Evolutionary conservation across 306 rosid species (phyloP), one percentile per base, ranked within the genome.

Genomic region (Malus sieversii): DNA sequence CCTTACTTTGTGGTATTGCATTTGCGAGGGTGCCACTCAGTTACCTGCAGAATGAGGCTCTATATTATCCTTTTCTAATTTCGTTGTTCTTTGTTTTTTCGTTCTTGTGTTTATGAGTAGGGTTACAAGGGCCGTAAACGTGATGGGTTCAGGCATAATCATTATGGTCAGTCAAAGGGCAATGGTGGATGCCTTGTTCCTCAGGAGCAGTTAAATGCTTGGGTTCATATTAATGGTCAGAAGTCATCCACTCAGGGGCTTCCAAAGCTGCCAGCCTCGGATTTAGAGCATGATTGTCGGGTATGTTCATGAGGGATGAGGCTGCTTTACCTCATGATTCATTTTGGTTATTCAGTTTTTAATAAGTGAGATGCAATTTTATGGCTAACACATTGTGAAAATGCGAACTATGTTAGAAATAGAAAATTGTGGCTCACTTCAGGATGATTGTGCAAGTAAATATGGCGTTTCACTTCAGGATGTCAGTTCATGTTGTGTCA

Each of bases 161-260:
- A 58, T 19, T 29, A 35, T 70, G 67, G 71, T 46, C 71, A 63
- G 42, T 79, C 75, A 16, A 88, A 73, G 68, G 80, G 83, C 66
- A 82, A 27, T 74, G 82, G 75, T 23, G 87, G 86, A 53, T 83
- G 84, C 86, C 82, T 80, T 80, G 96, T 90, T 74, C 90, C 89
- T 51, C 88, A 88, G 77, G 92, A 88, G 78, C 89, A 90, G 85
- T 79, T 90, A 73, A 86, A 86, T 86, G 96, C 96, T 76, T 90
- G 92, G 96, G 71, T 78, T 55, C 85, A 85, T 82, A 90, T 90
- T 69, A 90, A 80, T 74, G 86, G 85, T 81, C 90, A 86, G 76
- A 88, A 86, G 71, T 65, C 63, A 40, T 60, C 83, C 68, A 32
- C 78, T 14, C 86, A 53, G 27, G 90, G 90, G 22, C 76, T 80